phyloP scores from a whole-genome alignment of 768 basidiomycete species.

The Suillus bovinus region DNA sequence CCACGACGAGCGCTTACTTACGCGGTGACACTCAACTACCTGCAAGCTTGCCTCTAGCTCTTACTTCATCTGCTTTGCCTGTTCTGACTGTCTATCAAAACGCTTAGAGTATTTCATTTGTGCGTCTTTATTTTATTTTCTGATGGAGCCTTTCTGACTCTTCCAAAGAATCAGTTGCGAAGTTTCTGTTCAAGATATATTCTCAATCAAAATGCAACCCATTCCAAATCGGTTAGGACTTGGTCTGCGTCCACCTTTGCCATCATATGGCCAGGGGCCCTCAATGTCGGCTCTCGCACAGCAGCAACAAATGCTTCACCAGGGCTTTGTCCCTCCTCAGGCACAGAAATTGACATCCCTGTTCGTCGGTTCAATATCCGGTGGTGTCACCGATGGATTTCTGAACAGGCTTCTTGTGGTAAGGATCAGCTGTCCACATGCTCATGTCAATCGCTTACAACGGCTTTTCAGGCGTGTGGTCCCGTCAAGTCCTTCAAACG shows the following conservation, averaged over 20 bases:
- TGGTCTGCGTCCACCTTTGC: conserved; percentile 85
- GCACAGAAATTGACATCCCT: conserved; percentile 70
- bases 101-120: not conserved
- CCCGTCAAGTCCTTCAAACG: conserved; percentile 89
- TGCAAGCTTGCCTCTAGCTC: not conserved
- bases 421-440: conserved; percentile 27
- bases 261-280: conserved; percentile 88
- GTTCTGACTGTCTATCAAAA: not conserved
- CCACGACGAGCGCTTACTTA: conserved; percentile 2
- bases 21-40: not conserved
- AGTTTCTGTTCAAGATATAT: not conserved
- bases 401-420: conserved; percentile 79
- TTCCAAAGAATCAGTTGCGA: not conserved
- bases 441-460: not conserved
- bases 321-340: conserved; percentile 63
- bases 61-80: not conserved
- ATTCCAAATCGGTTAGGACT: conserved; percentile 77
- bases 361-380: conserved; percentile 95
- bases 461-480: conserved; percentile 73
- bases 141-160: not conserved
- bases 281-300: conserved; percentile 89
- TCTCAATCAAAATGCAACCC: conserved; percentile 53
- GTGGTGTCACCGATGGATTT: conserved; percentile 84
- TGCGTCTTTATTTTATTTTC: not conserved
- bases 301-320: conserved; percentile 66